Percentiles rank a stretch among this genome's conserved stretches.
These are phyloP conservation scores for Botrytis hyacinthi DNA, from an alignment of 2,329 filamentous ascomycete genomes.

Conservation along the genomic window DNA sequence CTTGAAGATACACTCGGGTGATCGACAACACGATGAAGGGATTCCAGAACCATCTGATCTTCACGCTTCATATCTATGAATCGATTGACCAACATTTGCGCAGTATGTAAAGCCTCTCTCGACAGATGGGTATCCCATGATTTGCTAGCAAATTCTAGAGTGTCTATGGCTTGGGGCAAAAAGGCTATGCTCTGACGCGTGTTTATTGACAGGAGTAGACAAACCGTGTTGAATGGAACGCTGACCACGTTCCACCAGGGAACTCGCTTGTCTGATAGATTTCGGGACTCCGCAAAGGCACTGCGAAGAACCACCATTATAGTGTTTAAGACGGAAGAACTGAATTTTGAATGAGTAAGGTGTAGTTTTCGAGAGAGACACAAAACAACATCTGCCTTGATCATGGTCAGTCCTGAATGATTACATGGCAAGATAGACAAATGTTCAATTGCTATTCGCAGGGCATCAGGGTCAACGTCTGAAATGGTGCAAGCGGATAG, in stretches of 20 bases:
- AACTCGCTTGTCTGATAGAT: constrained; percentile 21
- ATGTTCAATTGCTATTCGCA: constrained; percentile 16
- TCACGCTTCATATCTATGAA: constrained; percentile 25
- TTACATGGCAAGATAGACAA: constrained; percentile 2
- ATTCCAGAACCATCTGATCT: constrained; percentile 25
- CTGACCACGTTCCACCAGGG: constrained; percentile 33
- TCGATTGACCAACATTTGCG: constrained; percentile 28
- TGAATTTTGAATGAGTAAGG: constrained; percentile 19
- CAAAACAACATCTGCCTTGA: constrained; percentile 29
- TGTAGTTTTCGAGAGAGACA: constrained; percentile 25
- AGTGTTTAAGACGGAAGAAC: neutral
- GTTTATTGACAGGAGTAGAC: constrained; percentile 28
- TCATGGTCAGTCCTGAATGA: constrained; percentile 17
- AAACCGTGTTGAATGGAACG: constrained; percentile 29
- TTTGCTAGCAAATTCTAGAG: constrained; percentile 24
- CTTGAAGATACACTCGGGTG: neutral
- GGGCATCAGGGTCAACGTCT: neutral
- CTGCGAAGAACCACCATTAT: constrained; percentile 26
- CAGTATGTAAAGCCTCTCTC: constrained; percentile 30
- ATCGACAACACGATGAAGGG: constrained; percentile 25
- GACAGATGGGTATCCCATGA: constrained; percentile 27
- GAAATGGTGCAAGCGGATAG: constrained; percentile 19
- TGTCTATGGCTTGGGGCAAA: constrained; percentile 26
- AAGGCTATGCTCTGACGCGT: constrained; percentile 27
- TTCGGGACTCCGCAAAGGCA: constrained; percentile 25